Conservation (phyloP, 768 basidiomycete genomes). For the Hericium erinaceus region DNA sequence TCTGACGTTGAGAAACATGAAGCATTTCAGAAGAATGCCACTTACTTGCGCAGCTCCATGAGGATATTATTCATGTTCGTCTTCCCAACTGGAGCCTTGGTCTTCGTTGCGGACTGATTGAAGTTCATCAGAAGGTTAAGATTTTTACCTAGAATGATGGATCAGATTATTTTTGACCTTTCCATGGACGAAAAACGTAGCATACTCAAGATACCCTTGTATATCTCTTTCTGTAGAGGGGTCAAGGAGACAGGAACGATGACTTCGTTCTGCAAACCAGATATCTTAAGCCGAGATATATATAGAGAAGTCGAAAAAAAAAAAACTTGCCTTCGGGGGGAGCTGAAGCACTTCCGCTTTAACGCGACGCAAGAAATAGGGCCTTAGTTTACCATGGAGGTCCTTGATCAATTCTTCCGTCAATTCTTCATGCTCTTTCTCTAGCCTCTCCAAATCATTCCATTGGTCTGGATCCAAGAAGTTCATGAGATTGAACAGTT, state of each 20-base stretch:
- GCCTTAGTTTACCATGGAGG: constrained; percentile 69
- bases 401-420: constrained; percentile 73
- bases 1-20: not conserved
- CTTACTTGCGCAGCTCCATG: constrained; percentile 84
- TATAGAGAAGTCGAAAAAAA: constrained; percentile 6
- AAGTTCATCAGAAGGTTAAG: constrained; percentile 55
- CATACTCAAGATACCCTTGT: constrained; percentile 74
- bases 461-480: constrained; percentile 79
- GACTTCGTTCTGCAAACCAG: constrained; percentile 61
- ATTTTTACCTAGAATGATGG: constrained; percentile 48
- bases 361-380: constrained; percentile 88
- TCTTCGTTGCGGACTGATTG: constrained; percentile 29
- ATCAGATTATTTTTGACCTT: constrained; percentile 2
- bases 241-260: constrained; percentile 88
- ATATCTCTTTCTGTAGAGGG: constrained; percentile 79
- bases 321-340: constrained; percentile 67
- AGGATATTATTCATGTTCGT: constrained; percentile 67
- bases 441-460: constrained; percentile 65
- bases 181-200: not conserved
- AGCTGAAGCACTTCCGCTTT: constrained; percentile 89
- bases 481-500: constrained; percentile 95
- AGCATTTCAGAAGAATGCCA: not conserved
- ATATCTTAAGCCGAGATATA: not conserved
- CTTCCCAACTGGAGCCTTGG: constrained; percentile 31
- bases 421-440: constrained; percentile 67